Evolutionary conservation across 306 rosid genomes (phyloP).

Genomic region (Cotoneaster glaucophyllus): DNA sequence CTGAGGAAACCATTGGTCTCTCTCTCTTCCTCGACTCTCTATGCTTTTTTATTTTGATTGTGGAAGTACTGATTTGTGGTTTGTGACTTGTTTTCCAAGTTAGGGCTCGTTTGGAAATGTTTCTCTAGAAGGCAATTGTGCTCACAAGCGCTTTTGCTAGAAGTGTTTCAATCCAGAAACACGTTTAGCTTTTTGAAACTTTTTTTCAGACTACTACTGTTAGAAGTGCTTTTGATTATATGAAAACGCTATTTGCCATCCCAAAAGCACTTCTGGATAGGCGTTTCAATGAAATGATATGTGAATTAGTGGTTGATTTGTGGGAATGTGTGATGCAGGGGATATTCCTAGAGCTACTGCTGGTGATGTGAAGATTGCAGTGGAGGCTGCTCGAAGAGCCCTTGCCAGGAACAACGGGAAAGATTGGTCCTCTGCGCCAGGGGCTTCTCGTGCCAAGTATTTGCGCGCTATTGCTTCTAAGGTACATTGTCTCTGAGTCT

Average conservation of each 20-base stretch:
- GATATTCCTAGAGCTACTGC: constrained; percentile 78
- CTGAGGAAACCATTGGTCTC: constrained; percentile 54
- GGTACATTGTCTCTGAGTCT: constrained; percentile 10
- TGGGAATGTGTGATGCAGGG: constrained; percentile 36
- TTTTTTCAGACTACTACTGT: too few species aligned
- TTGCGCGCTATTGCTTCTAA: constrained; percentile 84
- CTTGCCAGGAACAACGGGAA: constrained; percentile 58
- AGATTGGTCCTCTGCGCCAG: constrained; percentile 73
- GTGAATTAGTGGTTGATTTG: neutral
- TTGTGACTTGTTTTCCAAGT: neutral
- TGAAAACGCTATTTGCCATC: neutral
- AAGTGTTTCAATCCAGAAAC: neutral
- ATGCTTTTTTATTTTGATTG: neutral
- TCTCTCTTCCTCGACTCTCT: neutral
- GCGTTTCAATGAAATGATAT: neutral
- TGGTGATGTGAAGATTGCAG: constrained; percentile 75
- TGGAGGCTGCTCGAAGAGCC: constrained; percentile 68
- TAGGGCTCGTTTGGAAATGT: neutral
- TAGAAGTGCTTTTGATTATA: neutral
- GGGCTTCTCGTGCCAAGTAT: constrained; percentile 65
- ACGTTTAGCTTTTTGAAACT: neutral
- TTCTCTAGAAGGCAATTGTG: neutral
- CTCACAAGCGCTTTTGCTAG: neutral
- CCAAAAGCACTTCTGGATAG: neutral
- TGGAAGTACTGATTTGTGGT: neutral